Percentiles rank a stretch among this genome's conserved stretches.
Conservation (phyloP, 805 yeast species). For the Metschnikowia lochheadii region DNA sequence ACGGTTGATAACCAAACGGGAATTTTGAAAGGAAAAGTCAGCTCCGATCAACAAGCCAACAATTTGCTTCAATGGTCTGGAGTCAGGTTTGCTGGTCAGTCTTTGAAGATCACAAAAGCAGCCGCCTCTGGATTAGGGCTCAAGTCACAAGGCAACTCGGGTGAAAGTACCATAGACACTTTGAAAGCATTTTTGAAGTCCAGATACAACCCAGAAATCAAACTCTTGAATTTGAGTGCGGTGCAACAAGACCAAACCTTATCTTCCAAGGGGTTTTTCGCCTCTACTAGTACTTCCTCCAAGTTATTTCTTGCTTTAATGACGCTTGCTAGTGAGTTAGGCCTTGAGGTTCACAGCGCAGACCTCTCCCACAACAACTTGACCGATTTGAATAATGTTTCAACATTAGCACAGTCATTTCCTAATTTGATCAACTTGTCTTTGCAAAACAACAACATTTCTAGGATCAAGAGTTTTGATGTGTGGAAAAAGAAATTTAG, state of each 20-base stretch:
- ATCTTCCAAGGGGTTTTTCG: constrained; percentile 59
- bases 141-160: constrained; percentile 9
- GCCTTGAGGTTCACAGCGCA: constrained; percentile 63
- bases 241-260: constrained; percentile 64
- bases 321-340: constrained; percentile 62
- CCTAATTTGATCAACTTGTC: constrained; percentile 79
- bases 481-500: constrained; percentile 75
- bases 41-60: constrained; percentile 51
- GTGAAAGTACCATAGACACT: constrained; percentile 52
- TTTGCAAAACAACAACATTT: constrained; percentile 68
- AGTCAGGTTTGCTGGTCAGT: constrained; percentile 74
- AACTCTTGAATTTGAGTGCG: constrained; percentile 64
- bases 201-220: constrained; percentile 62
- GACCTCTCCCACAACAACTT: constrained; percentile 61
- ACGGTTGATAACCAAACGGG: constrained; percentile 46
- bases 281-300: constrained; percentile 55
- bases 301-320: constrained; percentile 89
- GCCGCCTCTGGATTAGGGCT: constrained; percentile 12
- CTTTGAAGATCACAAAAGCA: constrained; percentile 49
- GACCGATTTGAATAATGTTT: constrained; percentile 53
- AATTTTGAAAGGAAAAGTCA: constrained; percentile 57
- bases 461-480: constrained; percentile 57
- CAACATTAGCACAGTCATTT: constrained; percentile 65
- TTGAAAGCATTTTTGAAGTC: constrained; percentile 56
- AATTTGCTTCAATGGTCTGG: constrained; percentile 63